A percentile compares a stretch with the other conserved stretches of the same genome.
These are phyloP conservation scores for Cordyceps militaris DNA, from an alignment of 2,329 filamentous ascomycete genomes.

Conservation along the genomic window DNA sequence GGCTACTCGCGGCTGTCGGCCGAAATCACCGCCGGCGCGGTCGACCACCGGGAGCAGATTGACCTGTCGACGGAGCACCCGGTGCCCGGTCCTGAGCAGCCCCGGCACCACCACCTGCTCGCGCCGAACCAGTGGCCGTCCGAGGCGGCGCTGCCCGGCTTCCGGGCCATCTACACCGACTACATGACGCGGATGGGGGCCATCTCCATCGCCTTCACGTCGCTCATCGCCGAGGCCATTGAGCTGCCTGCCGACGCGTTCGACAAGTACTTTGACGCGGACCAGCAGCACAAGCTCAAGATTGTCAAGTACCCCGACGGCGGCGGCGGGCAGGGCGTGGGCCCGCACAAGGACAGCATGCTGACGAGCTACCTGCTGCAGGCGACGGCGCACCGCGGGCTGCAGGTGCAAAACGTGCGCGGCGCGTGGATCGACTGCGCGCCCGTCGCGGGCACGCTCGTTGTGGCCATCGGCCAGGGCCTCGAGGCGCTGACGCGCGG, in stretches of 20 bases:
- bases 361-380: constrained; percentile 75
- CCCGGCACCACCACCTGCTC: constrained; percentile 67
- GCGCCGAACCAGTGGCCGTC: constrained; percentile 79
- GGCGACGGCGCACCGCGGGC: constrained; percentile 64
- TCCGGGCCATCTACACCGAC: constrained; percentile 61
- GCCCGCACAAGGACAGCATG: constrained; percentile 82
- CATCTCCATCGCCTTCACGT: constrained; percentile 68
- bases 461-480: constrained; percentile 82
- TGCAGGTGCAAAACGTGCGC: constrained; percentile 75
- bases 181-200: constrained; percentile 72
- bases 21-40: constrained; percentile 64
- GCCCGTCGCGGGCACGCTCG: constrained; percentile 67
- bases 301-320: constrained; percentile 79
- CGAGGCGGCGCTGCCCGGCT: constrained; percentile 52
- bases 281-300: constrained; percentile 80
- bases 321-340: constrained; percentile 50
- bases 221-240: constrained; percentile 78
- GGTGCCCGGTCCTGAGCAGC: constrained; percentile 53
- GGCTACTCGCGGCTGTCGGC: constrained; percentile 60
- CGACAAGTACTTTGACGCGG: constrained; percentile 67
- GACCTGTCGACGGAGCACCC: constrained; percentile 77
- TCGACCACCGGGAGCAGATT: constrained; percentile 80
- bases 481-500: constrained; percentile 79
- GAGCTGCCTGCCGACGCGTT: constrained; percentile 63
- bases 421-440: constrained; percentile 80